A percentile compares a stretch with the other conserved stretches of the same genome.
These are phyloP conservation scores for Erigeron canadensis DNA, from an alignment of 129 eudicot genomes.

Conservation along the genomic window DNA sequence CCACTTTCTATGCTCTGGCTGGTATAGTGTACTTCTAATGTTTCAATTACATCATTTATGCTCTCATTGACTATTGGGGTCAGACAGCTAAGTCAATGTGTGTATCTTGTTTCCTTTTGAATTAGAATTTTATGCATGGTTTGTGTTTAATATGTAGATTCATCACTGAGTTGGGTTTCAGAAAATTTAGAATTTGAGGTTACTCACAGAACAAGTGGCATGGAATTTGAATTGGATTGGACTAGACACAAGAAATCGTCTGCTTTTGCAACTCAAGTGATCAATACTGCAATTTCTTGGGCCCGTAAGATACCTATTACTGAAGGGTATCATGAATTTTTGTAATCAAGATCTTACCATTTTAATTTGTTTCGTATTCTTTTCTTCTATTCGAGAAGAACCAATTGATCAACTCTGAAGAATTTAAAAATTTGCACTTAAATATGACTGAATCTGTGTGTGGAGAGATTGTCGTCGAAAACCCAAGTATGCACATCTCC, in stretches of 20 bases:
- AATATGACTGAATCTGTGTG: slow-evolving; percentile 52
- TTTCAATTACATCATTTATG: not conserved
- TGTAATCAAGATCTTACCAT: slow-evolving; percentile 36
- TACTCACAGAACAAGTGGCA: slow-evolving; percentile 45
- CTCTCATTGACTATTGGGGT: slow-evolving; percentile 7
- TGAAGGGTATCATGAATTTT: slow-evolving; percentile 79
- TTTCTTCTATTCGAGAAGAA: slow-evolving; percentile 39
- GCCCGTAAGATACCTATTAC: slow-evolving; percentile 64
- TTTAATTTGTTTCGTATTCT: slow-evolving; percentile 26
- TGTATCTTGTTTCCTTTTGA: slow-evolving; percentile 10
- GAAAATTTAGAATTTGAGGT: slow-evolving; percentile 26
- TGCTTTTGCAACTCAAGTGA: slow-evolving; percentile 52
- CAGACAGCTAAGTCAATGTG: slow-evolving; percentile 22
- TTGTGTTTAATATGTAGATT: slow-evolving; percentile 33
- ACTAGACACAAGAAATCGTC: slow-evolving; percentile 60
- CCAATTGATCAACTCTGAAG: slow-evolving; percentile 28
- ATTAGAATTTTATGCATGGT: not conserved
- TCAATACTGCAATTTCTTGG: slow-evolving; percentile 61
- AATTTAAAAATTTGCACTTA: slow-evolving; percentile 29
- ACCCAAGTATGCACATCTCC: slow-evolving; percentile 50
- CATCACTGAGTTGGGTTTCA: slow-evolving; percentile 42
- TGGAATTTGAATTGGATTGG: slow-evolving; percentile 76
- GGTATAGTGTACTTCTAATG: slow-evolving; percentile 41
- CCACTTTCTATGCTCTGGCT: slow-evolving; percentile 58
- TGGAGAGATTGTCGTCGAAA: slow-evolving; percentile 41